A percentile compares a stretch with the other conserved stretches of the same genome.
Conservation (phyloP, 1,284 basidiomycete species). For the Amylostereum areolatum region DNA sequence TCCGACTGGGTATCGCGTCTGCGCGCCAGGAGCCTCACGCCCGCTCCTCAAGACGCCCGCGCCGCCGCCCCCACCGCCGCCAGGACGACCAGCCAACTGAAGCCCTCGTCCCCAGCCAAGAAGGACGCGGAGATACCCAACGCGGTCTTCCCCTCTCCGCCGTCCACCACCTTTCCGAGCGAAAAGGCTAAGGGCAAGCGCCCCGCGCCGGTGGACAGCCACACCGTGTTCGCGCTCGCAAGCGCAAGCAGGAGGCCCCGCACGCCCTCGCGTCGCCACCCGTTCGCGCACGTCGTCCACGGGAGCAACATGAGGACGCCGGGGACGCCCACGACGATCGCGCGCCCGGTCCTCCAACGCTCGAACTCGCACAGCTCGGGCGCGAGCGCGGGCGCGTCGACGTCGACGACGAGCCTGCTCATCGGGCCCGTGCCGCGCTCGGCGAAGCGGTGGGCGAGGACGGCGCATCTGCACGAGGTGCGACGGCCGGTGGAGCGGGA, state of each 20-base stretch:
- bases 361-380: constrained; percentile 37
- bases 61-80: neutral
- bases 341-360: constrained; percentile 33
- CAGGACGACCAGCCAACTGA: neutral
- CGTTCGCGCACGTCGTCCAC: neutral
- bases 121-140: neutral
- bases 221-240: neutral
- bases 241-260: neutral
- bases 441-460: constrained; percentile 59
- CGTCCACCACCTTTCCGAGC: neutral
- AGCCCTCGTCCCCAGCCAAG: constrained; percentile 2
- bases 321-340: constrained; percentile 2
- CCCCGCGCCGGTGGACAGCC: neutral
- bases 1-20: constrained; percentile 44
- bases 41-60: constrained; percentile 7
- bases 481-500: constrained; percentile 16
- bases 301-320: constrained; percentile 5
- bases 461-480: constrained; percentile 69
- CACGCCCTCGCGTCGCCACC: neutral
- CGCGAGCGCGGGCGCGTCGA: constrained; percentile 16
- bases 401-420: constrained; percentile 5
- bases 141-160: neutral
- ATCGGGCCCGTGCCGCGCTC: constrained; percentile 34
- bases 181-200: neutral
- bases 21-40: constrained; percentile 29